These are phyloP conservation scores for Ceratobasidium sp. DNA, from an alignment of 1,284 basidiomycete genomes.

Conservation along the genomic window DNA sequence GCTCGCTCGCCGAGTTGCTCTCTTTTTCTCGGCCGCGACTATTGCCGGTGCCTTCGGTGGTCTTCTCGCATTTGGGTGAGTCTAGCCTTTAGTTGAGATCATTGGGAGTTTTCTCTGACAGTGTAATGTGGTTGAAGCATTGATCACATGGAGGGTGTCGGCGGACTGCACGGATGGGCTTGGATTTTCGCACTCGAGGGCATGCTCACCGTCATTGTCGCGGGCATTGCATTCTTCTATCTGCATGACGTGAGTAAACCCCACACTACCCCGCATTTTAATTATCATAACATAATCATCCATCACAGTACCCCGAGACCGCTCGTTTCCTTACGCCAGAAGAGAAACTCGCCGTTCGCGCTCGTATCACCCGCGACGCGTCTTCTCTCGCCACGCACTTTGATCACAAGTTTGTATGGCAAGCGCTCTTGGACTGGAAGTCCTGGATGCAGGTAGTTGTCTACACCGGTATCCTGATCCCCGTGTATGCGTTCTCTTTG, in stretches of 20 bases:
- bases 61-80: slow-evolving; percentile 45
- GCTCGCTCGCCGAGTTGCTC: slow-evolving; percentile 57
- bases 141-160: slow-evolving; percentile 47
- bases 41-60: slow-evolving; percentile 58
- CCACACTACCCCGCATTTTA: not conserved
- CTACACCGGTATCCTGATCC: slow-evolving; percentile 62
- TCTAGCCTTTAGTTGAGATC: not conserved
- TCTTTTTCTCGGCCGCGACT: slow-evolving; percentile 64
- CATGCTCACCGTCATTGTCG: slow-evolving; percentile 48
- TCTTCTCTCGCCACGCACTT: slow-evolving; percentile 47
- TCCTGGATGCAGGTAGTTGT: slow-evolving; percentile 55
- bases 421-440: slow-evolving; percentile 57
- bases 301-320: slow-evolving; percentile 40
- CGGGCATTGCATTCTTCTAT: slow-evolving; percentile 46
- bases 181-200: slow-evolving; percentile 51
- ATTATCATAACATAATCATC: not conserved
- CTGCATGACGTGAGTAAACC: slow-evolving; percentile 46
- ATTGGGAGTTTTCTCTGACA: slow-evolving; percentile 1
- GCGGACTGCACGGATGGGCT: slow-evolving; percentile 48
- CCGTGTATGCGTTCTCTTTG: slow-evolving; percentile 71
- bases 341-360: slow-evolving; percentile 46
- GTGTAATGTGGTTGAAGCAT: slow-evolving; percentile 21
- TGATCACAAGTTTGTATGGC: slow-evolving; percentile 50
- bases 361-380: slow-evolving; percentile 44
- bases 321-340: slow-evolving; percentile 47